These are phyloP conservation scores for Arctium minus DNA, from an alignment of 129 eudicot species.

Conservation along the genomic window DNA sequence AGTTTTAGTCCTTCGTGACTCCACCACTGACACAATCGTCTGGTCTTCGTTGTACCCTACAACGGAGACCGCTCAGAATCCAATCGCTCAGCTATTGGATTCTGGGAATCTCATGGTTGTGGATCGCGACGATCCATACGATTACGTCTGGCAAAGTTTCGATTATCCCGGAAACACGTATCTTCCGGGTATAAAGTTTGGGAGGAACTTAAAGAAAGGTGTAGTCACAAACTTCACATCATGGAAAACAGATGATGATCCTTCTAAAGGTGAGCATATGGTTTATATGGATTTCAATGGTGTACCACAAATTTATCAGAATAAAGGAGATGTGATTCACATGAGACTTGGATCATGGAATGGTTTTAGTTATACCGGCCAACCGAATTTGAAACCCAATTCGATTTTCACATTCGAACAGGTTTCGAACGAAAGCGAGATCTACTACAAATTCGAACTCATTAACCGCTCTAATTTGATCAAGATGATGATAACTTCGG, in stretches of 20 bases:
- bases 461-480: not conserved
- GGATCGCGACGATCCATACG: not conserved
- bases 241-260: slow-evolving; percentile 24
- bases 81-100: not conserved
- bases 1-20: not conserved
- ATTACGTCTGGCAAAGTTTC: slow-evolving; percentile 12
- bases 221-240: not conserved
- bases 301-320: not conserved
- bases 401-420: not conserved
- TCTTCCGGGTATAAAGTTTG: slow-evolving; percentile 6
- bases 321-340: not conserved
- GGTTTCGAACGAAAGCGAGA: not conserved
- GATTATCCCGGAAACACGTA: slow-evolving; percentile 18
- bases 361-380: slow-evolving; percentile 21
- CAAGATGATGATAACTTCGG: not conserved
- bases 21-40: not conserved
- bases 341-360: slow-evolving; percentile 33
- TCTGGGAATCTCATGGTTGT: slow-evolving; percentile 15
- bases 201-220: not conserved
- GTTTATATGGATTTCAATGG: slow-evolving; percentile 7
- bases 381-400: slow-evolving; percentile 8
- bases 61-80: not conserved
- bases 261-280: slow-evolving; percentile 3
- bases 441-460: not conserved
- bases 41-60: not conserved